Evolutionary conservation across 1,284 basidiomycete species (phyloP).

Genomic region (Puccinia novopanici): DNA sequence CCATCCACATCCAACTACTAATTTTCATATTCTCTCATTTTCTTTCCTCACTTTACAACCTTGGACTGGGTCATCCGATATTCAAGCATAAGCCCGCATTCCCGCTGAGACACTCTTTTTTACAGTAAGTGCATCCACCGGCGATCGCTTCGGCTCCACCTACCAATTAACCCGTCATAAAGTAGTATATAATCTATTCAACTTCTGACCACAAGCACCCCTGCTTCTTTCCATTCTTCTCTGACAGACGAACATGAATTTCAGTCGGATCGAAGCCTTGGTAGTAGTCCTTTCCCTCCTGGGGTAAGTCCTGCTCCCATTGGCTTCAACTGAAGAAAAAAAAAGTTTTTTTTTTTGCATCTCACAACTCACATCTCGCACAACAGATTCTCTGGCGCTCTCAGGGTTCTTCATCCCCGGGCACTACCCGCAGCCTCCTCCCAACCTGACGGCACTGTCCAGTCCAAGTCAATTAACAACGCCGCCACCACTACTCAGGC

Average conservation of each 20-base stretch:
- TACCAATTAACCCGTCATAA: too few relatives aligned
- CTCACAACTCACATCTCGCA: too few relatives aligned
- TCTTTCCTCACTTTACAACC: neutral
- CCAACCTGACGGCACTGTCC: neutral
- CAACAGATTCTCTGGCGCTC: slow-evolving; percentile 12
- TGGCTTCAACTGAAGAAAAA: neutral
- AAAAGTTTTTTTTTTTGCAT: too few relatives aligned
- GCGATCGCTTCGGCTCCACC: too few relatives aligned
- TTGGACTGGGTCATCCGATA: neutral
- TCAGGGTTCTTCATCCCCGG: slow-evolving; percentile 4
- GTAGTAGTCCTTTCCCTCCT: neutral
- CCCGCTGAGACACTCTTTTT: slow-evolving; percentile 1
- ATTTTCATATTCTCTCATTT: neutral
- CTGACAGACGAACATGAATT: neutral
- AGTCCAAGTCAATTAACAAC: neutral
- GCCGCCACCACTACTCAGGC: neutral
- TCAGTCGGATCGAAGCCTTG: slow-evolving; percentile 6
- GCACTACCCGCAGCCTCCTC: neutral
- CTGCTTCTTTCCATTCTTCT: neutral
- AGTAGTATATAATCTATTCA: too few relatives aligned
- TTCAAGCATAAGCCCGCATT: neutral
- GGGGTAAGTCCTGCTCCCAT: neutral
- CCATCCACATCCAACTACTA: too few relatives aligned
- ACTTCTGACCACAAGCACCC: too few relatives aligned
- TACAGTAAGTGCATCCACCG: neutral